Conservation (phyloP, 805 yeast genomes). For the Gaillardinia entomophila region DNA sequence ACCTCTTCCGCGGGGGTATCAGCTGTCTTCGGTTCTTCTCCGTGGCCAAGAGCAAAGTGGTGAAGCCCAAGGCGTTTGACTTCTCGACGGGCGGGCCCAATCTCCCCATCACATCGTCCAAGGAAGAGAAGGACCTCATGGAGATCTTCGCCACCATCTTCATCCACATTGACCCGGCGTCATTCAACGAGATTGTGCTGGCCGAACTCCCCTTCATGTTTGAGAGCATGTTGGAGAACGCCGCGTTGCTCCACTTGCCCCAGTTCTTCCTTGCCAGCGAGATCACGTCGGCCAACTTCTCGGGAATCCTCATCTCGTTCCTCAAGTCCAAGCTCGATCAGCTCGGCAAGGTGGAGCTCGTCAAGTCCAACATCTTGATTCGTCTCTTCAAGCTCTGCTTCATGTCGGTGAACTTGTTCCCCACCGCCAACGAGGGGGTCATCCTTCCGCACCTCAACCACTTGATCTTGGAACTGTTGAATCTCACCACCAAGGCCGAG, state of each 20-base stretch:
- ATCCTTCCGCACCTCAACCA: constrained; percentile 83
- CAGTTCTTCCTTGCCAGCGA: constrained; percentile 93
- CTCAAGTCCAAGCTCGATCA: constrained; percentile 67
- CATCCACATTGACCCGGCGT: constrained; percentile 90
- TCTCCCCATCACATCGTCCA: constrained; percentile 78
- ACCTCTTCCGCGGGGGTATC: constrained; percentile 78
- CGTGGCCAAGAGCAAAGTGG: constrained; percentile 43
- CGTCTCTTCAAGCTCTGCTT: constrained; percentile 87
- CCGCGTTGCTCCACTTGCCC: constrained; percentile 83
- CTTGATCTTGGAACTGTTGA: constrained; percentile 73
- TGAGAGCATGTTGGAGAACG: constrained; percentile 72
- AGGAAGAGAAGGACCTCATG: constrained; percentile 93
- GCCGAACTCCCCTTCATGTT: constrained; percentile 74
- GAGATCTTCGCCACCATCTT: constrained; percentile 92
- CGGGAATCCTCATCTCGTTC: constrained; percentile 75
- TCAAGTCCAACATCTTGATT: constrained; percentile 74
- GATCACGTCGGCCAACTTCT: constrained; percentile 87
- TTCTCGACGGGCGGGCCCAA: constrained; percentile 76
- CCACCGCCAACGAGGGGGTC: constrained; percentile 80
- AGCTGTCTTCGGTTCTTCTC: constrained; percentile 73
- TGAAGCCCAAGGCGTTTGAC: constrained; percentile 32
- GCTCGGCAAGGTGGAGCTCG: constrained; percentile 73
- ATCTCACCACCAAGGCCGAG: constrained; percentile 74
- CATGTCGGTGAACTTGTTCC: constrained; percentile 92
- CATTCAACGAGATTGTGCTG: constrained; percentile 87